A percentile compares a stretch with the other conserved stretches of the same genome.
Conservation (phyloP, 2,329 filamentous ascomycete genomes). For the Monilinia aucupariae region DNA sequence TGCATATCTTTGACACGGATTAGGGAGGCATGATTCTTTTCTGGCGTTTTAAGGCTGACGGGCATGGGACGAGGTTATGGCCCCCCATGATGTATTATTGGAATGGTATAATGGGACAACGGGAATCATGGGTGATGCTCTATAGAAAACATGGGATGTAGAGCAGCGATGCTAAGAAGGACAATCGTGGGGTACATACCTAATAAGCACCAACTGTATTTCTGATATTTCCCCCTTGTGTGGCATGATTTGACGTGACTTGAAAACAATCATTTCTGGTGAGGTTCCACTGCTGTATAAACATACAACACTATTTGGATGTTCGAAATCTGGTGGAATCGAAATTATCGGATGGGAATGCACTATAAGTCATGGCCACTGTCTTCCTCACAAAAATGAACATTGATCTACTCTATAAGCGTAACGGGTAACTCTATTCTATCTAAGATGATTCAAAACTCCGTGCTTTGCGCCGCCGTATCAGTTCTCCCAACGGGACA, state of each 20-base stretch:
- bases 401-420: too few relatives aligned
- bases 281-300: too few relatives aligned
- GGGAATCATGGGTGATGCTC: background rate
- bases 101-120: background rate
- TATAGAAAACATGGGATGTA: background rate
- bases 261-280: too few relatives aligned
- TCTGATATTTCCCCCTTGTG: too few relatives aligned
- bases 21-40: background rate
- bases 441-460: background rate
- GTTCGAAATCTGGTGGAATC: too few relatives aligned
- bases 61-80: background rate
- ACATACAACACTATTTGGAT: too few relatives aligned
- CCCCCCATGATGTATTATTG: background rate
- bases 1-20: background rate
- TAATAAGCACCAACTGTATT: too few relatives aligned
- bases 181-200: background rate
- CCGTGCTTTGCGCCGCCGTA: constrained; percentile 48
- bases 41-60: background rate
- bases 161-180: background rate
- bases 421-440: background rate
- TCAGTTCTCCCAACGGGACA: constrained; percentile 63
- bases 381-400: too few relatives aligned
- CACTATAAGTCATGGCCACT: too few relatives aligned
- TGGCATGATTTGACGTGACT: too few relatives aligned
- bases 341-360: too few relatives aligned